Evolutionary conservation across 2,329 filamentous ascomycete genomes (phyloP), one percentile per base, ranked within the genome.

Genomic region (Shiraia sp.): DNA sequence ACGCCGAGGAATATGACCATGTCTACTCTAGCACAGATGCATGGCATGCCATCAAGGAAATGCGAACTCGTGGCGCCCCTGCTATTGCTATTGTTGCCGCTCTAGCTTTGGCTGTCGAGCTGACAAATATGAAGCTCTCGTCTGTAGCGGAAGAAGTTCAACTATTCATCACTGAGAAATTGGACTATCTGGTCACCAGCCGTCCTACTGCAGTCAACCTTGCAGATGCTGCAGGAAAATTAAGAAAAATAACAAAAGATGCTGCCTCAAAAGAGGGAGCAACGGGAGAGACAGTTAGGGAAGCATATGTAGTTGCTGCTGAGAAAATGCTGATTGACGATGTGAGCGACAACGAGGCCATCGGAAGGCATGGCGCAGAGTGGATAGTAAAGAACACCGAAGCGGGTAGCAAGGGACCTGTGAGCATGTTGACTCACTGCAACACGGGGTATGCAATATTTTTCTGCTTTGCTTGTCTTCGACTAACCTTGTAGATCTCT

Each of bases 1-100:
- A 93, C 63, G 82, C 87, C 56, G 85, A 88, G 61, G 81, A 88
- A 67, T 93, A 91, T 68, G 87, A 92, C 59, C 68, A 79, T 50
- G 81, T 92, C 38, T 78, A 78, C 22, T 87, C 81, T 9, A 81
- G 83, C 49, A 80, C 85, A 56, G 86, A 90, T 70, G 88, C 87
- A 26, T 93, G 89, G 72, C 85, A 90, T 66, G 88, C 86, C 59
- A 93, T 93, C 72, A 84, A 83, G 57, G 79, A 86, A 12, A 93
- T 93, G 88, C 83, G 88, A 59, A 89, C 76, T 40, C 77, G 82
- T 37, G 87, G 89, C 28, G 93, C 93, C 4, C 93, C 93, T 0
- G 93, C 93, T 32, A 99, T 99, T 68, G 93, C 93, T 31, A 97
- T 99, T 52, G 93, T 99, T n/a, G 93, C 93, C 15, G 88, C 88